phyloP scores from a whole-genome alignment of 352 stramenopile species.

The Globisporangium viniferum region DNA sequence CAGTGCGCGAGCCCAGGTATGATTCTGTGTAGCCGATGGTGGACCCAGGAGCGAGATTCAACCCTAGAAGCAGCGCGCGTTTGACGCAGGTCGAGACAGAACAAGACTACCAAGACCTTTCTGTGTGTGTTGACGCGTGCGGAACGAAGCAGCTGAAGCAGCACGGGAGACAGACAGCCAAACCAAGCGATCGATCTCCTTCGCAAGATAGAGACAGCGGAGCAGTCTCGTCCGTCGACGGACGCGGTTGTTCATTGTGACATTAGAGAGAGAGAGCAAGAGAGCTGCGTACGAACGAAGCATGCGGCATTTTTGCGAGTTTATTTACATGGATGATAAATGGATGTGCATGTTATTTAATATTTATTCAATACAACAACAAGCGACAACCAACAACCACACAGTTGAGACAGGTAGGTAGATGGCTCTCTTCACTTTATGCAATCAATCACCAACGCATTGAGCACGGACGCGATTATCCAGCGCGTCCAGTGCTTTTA shows the following conservation, averaged over 20 bases:
- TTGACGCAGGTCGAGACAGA: neutral
- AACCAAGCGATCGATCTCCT: neutral
- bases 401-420: neutral
- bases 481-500: neutral
- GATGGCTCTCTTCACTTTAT: neutral
- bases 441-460: neutral
- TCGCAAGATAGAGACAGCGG: neutral
- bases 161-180: neutral
- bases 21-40: neutral
- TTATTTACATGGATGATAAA: slow-evolving; percentile 4
- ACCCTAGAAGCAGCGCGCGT: neutral
- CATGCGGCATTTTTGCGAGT: neutral
- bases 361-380: slow-evolving; percentile 7
- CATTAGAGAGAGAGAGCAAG: slow-evolving; percentile 1
- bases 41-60: neutral
- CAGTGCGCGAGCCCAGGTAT: no score
- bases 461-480: neutral
- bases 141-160: slow-evolving; percentile 4
- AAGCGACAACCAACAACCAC: neutral
- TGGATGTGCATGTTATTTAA: slow-evolving; percentile 8
- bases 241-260: neutral
- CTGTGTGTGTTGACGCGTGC: neutral
- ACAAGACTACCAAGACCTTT: neutral
- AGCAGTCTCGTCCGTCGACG: neutral
- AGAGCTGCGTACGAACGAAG: neutral